Conservation (phyloP, 1,284 basidiomycete species). For the Polyporus tsugae region DNA sequence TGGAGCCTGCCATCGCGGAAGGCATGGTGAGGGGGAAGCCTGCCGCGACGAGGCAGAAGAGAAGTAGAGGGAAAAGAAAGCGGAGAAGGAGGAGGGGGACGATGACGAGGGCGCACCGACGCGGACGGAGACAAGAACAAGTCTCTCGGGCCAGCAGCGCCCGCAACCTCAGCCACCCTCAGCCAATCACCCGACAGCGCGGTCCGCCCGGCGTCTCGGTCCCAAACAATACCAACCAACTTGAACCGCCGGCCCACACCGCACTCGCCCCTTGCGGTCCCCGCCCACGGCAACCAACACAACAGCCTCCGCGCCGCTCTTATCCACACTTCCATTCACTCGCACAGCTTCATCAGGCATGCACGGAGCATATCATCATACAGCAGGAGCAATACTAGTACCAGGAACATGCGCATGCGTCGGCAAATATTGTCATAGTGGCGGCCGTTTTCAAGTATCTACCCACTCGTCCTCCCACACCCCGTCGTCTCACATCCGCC, state of each 20-base stretch:
- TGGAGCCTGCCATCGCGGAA: conserved; percentile 33
- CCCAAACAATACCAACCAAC: neutral
- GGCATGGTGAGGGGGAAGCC: conserved; percentile 31
- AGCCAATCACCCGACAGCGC: neutral
- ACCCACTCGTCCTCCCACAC: conserved; percentile 27
- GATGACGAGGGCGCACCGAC: conserved; percentile 10
- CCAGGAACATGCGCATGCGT: conserved; percentile 19
- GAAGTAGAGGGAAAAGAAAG: conserved; percentile 14
- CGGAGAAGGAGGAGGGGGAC: conserved; percentile 13
- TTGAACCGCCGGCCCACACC: neutral
- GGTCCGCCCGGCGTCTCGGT: conserved; percentile 1
- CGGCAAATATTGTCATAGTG: conserved; percentile 31
- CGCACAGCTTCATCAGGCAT: conserved; percentile 31
- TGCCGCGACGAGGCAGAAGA: conserved; percentile 16
- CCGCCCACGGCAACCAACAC: neutral
- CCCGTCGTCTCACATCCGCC: conserved; percentile 32
- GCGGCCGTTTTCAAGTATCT: conserved; percentile 36
- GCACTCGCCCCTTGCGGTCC: neutral
- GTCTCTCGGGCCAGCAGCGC: conserved; percentile 3
- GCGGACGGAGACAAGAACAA: conserved; percentile 10
- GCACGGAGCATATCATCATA: conserved; percentile 41
- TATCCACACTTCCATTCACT: neutral
- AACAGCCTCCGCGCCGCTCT: neutral
- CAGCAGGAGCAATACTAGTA: conserved; percentile 38
- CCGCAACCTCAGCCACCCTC: neutral